Percentiles rank a stretch among this genome's conserved stretches.
These are phyloP conservation scores for Colletotrichum cordylinicola DNA, from an alignment of 2,329 filamentous ascomycete genomes.

Conservation along the genomic window DNA sequence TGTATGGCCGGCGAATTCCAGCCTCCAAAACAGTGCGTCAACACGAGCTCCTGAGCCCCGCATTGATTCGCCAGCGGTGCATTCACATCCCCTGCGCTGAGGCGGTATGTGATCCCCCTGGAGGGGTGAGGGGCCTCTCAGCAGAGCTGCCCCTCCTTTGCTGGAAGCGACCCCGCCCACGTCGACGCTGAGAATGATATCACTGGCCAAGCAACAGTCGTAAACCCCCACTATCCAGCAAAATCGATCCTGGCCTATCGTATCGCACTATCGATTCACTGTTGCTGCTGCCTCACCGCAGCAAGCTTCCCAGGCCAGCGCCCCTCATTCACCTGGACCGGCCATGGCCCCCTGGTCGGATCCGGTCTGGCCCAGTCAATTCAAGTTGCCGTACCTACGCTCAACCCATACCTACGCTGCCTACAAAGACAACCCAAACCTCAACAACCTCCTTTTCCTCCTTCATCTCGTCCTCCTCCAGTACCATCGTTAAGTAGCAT, in stretches of 20 bases:
- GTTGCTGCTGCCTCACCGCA: background rate
- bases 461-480: conserved; percentile 10
- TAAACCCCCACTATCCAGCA: conserved; percentile 3
- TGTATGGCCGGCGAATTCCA: background rate
- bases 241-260: conserved; percentile 1
- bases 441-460: conserved; percentile 24
- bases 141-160: conserved; percentile 12
- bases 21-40: background rate
- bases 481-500: conserved; percentile 6
- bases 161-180: conserved; percentile 3
- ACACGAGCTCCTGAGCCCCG: background rate
- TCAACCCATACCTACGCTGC: background rate
- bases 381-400: background rate
- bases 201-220: conserved; percentile 10
- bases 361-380: background rate
- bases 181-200: conserved; percentile 16
- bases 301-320: background rate
- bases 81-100: background rate
- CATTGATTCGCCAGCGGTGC: background rate
- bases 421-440: background rate
- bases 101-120: conserved; percentile 2
- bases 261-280: background rate
- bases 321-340: background rate
- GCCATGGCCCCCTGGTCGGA: background rate
- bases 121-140: conserved; percentile 2